Evolutionary conservation across 805 yeast species (phyloP), one percentile per base, ranked within the genome.

Genomic region (Teunomyces panamensis): DNA sequence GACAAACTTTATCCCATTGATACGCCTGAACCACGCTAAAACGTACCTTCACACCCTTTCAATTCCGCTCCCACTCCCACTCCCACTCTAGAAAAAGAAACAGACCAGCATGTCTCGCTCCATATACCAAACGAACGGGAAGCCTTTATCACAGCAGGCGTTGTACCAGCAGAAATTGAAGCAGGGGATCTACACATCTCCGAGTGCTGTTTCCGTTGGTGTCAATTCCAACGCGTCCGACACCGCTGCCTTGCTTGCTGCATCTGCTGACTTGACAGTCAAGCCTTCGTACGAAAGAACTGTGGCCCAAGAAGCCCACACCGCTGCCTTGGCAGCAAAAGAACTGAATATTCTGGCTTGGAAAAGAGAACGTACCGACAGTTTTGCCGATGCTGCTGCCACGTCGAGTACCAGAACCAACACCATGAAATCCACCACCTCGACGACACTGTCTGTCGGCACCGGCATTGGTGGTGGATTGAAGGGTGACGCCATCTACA

Each of bases 201-300:
- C 74, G 43, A 51, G 76, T 14, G 71, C 65, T 44, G 73, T 73
- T 3, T 67, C 75, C 9, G 67, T 82, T 5, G 91, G 92, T n/a
- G 86, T 85, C 28, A 75, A 79, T 51, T 75, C 83, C 49, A 74
- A 79, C 36, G 88, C 90, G 27, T 78, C 88, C 11, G 89, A 84
- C 60, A 80, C 86, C 5, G 92, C 95, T 43, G 94, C 94, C 1
- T 69, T 85, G 46, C 71, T 85, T 51, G 95, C 94, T 2, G 79
- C 87, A 5, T 78, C 83, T 9, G 68, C 86, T 2, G 87, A 83
- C 62, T 72, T 83, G 39, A 75, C 82, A 2, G 79, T 85, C 33
- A 79, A 77, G 51, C 82, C 89, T 10, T 54, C 71, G 10, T 86
- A 85, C 63, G 84, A 81, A 63, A 70, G 91, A 50, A 63, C 77